These are phyloP conservation scores for Pseudocercospora musae DNA, from an alignment of 2,329 filamentous ascomycete genomes.

Conservation along the genomic window DNA sequence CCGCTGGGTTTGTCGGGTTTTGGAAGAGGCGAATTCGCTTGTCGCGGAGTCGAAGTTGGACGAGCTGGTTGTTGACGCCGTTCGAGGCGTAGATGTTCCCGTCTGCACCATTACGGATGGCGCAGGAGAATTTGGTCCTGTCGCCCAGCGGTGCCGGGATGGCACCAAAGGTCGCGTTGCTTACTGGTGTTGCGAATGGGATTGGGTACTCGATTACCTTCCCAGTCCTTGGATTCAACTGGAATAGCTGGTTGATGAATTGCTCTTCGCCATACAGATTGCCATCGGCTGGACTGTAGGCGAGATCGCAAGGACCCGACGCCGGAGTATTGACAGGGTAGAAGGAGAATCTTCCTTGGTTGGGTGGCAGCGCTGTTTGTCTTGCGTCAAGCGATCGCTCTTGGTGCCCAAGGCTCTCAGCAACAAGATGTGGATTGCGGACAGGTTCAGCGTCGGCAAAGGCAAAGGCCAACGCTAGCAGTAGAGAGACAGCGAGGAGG, in stretches of 20 bases:
- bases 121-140: constrained; percentile 14
- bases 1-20: constrained; percentile 18
- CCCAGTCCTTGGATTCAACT: constrained; percentile 12
- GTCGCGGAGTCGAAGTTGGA: constrained; percentile 14
- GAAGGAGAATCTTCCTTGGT: constrained; percentile 13
- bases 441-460: neutral
- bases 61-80: constrained; percentile 24
- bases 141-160: constrained; percentile 7
- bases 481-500: neutral
- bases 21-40: constrained; percentile 18
- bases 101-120: constrained; percentile 19
- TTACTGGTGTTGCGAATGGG: constrained; percentile 12
- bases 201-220: constrained; percentile 15
- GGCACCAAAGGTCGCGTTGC: constrained; percentile 1
- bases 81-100: constrained; percentile 24
- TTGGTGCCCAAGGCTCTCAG: neutral
- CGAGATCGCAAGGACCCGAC: constrained; percentile 19
- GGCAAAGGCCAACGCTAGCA: neutral
- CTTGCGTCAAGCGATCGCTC: neutral
- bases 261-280: constrained; percentile 13
- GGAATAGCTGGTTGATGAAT: constrained; percentile 17
- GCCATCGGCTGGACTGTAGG: constrained; percentile 13
- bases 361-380: neutral
- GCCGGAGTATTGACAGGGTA: constrained; percentile 14
- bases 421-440: neutral